These are phyloP conservation scores for Tylopilus vinaceipallidus DNA, from an alignment of 768 basidiomycete genomes.

Conservation along the genomic window DNA sequence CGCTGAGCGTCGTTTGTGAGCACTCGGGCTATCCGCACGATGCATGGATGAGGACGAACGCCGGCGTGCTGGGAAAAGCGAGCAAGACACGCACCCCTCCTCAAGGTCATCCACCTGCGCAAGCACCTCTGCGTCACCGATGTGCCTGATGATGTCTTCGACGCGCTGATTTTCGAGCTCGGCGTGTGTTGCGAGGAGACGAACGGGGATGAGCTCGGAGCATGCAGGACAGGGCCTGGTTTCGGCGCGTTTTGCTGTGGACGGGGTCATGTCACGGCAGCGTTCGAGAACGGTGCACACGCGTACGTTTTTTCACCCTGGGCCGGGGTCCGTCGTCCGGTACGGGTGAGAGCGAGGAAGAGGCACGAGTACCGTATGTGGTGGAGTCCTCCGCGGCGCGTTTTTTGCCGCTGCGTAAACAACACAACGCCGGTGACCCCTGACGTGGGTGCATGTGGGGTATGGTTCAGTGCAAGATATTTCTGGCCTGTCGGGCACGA, in stretches of 20 bases:
- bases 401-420: slow-evolving; percentile 46
- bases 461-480: not conserved
- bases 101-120: slow-evolving; percentile 48
- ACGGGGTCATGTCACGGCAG: not conserved
- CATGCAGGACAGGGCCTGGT: slow-evolving; percentile 76
- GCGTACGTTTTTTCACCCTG: slow-evolving; percentile 51
- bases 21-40: slow-evolving; percentile 16
- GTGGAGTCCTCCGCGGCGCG: slow-evolving; percentile 34
- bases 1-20: slow-evolving; percentile 41
- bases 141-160: slow-evolving; percentile 59
- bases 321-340: slow-evolving; percentile 30
- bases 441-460: slow-evolving; percentile 9
- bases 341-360: slow-evolving; percentile 36
- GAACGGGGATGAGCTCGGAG: slow-evolving; percentile 66
- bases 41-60: slow-evolving; percentile 34
- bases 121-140: slow-evolving; percentile 60
- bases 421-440: not conserved
- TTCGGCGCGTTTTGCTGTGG: slow-evolving; percentile 66
- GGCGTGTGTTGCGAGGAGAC: slow-evolving; percentile 64
- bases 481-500: not conserved
- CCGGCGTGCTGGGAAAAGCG: slow-evolving; percentile 10
- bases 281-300: not conserved
- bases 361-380: slow-evolving; percentile 14
- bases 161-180: slow-evolving; percentile 67
- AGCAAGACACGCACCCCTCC: slow-evolving; percentile 46